Conservation (phyloP, 2,329 filamentous ascomycete genomes). For the Monilinia polystroma region DNA sequence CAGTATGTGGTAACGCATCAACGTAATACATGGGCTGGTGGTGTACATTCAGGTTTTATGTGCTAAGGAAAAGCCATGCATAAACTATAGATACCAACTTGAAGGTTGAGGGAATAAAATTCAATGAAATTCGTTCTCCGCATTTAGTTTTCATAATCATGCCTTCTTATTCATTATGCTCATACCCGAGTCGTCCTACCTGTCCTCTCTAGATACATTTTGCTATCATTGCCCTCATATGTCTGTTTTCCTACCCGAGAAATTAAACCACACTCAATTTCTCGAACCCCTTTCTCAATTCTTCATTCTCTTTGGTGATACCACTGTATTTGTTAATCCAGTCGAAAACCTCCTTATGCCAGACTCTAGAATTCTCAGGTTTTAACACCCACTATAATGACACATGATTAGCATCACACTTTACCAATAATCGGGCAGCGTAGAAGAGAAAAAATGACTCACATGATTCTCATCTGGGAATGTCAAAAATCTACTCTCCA, state of each 20-base stretch:
- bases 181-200: neutral
- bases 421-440: too few species aligned
- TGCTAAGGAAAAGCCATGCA: neutral
- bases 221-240: neutral
- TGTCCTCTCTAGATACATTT: neutral
- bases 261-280: conserved; percentile 22
- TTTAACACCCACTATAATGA: conserved; percentile 74
- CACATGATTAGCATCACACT: conserved; percentile 18
- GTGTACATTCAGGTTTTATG: conserved; percentile 1
- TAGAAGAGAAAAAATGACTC: conserved; percentile 26
- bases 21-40: conserved; percentile 1
- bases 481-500: conserved; percentile 62
- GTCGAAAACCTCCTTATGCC: conserved; percentile 81
- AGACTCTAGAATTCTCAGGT: conserved; percentile 84
- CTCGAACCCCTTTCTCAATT: conserved; percentile 24
- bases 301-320: conserved; percentile 40
- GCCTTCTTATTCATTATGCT: neutral
- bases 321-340: conserved; percentile 69
- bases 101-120: conserved; percentile 5
- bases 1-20: neutral
- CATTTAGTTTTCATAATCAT: conserved; percentile 1
- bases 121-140: neutral
- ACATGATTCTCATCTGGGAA: conserved; percentile 69
- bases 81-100: conserved; percentile 5
- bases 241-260: neutral